Conservation (phyloP, 2,329 filamentous ascomycete species). For the Botrytis tulipae region DNA sequence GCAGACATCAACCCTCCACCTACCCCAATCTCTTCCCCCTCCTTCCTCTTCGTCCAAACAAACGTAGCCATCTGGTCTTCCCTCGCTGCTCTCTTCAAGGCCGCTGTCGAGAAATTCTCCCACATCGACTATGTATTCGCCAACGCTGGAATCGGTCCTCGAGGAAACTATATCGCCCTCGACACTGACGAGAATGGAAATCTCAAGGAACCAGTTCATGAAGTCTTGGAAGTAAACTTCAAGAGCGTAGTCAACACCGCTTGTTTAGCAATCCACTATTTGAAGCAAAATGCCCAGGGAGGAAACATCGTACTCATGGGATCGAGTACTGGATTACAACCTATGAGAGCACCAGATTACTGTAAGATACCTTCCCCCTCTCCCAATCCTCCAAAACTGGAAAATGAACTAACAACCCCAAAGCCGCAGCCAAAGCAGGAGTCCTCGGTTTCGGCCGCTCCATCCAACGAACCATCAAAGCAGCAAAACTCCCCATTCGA, state of each 20-base stretch:
- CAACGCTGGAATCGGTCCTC: constrained; percentile 55
- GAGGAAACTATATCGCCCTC: constrained; percentile 47
- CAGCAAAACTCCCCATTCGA: constrained; percentile 42
- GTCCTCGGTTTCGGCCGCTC: constrained; percentile 53
- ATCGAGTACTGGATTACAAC: constrained; percentile 51
- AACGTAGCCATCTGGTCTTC: constrained; percentile 45
- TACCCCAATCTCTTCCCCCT: constrained; percentile 32
- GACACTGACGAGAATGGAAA: constrained; percentile 51
- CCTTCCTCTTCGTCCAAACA: constrained; percentile 45
- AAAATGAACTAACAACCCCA: constrained; percentile 32
- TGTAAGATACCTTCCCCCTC: not conserved
- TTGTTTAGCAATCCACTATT: constrained; percentile 49
- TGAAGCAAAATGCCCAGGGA: constrained; percentile 48
- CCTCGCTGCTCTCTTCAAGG: constrained; percentile 51
- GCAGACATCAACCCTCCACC: constrained; percentile 50
- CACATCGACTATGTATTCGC: constrained; percentile 33
- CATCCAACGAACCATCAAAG: constrained; percentile 42
- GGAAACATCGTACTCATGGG: constrained; percentile 55
- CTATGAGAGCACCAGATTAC: constrained; percentile 52
- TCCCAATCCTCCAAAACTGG: not conserved
- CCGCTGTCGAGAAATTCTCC: constrained; percentile 41
- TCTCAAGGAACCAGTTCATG: constrained; percentile 45
- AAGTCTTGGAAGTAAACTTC: constrained; percentile 50
- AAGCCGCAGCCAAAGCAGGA: constrained; percentile 52
- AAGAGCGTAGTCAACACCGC: constrained; percentile 50